Base-by-base conservation (phyloP, 805 yeast species). In the Candida silvicultrix region DNA sequence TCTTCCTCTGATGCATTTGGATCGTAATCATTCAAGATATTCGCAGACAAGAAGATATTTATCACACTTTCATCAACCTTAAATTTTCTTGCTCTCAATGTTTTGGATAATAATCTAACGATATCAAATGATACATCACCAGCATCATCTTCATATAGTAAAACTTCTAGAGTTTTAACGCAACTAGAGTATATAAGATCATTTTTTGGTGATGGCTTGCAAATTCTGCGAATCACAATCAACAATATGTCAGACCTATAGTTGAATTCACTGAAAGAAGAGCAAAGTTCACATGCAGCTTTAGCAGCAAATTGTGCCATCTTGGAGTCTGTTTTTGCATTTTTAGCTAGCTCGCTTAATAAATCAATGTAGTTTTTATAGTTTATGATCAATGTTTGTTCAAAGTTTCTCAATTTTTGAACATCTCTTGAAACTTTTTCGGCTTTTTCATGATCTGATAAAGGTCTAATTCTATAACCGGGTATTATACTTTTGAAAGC, bases 401-500 rank as follows among this genome's bases (percentile, higher is more conserved):
- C 99, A 63, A 85, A 89, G 49, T 72, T 74, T 60, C 99, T 77
- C 55, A 85, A 63, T 57, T 75, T 78, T 16, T 86, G 83, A 31
- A 94, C 85, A 19, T 94, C 99, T 59, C 76, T 86, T 14, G 90
- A 70, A 4, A 89, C 95, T 56, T 81, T 87, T 57, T 89, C 96
- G 49, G 78, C 76, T 63, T 80, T 80, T 63, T 92, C 98, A 0
- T 78, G 65, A 16, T 89, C 97, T 2, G 89, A 74, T 44, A 94
- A 70, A 2, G 95, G 85, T 60, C 96, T 75, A 44, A 92, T 89
- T 49, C 82, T 77, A 65, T 92, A 92, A 8, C 94, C 83, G 2
- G 99, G 99, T 1, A 94, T 81, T 41, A 94, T 77, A 46, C 84
- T 77, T 56, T 87, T 88, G 73, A 88, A 88, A 4, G 89, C 86